Base-by-base conservation (phyloP, 192 early-diverging fungal genomes). In the Coemansia reversa region DNA sequence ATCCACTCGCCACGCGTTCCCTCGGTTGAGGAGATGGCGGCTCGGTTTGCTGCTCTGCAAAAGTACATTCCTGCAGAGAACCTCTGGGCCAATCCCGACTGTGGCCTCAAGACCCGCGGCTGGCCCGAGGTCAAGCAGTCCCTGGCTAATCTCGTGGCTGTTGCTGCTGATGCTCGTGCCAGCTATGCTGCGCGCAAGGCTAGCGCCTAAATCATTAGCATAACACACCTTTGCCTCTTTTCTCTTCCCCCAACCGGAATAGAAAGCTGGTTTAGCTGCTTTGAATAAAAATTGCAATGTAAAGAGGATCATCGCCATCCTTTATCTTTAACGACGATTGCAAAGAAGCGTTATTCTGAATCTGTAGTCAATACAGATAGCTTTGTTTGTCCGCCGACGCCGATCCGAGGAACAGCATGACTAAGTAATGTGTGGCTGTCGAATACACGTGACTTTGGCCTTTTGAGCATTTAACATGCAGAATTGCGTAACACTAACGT, bases 1-100 rank as follows among this genome's bases (percentile, higher is more conserved):
- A 98, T 98, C 69, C 97, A 98, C 89, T 94, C 94, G 67, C 95
- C 94, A 48, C 92, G 97, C 83, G 93, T 98, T 19, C 93, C 96
- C 45, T 87, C 90, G 39, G 78, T 81, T 23, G 85, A 87, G 49
- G 97, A 98, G 84, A 96, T 98, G 93, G 84, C 84, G 51, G 85
- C 86, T 23, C 91, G 93, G 60, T 84, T 94, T 50, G 79, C 83
- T 50, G 88, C 86, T 51, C 92, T 97, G 86, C 84, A 92, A 67
- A 87, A 89, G 83, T 93, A 94, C 84, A 81, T 98, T 24, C 84
- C 90, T 24, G 72, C 82, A 24, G 83, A 91, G 42, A 84, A 91
- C 58, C 75, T 97, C 19, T 98, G 96, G 96, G 88, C 93, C 66
- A 98, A 98, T 88, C 96, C 96, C 27, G 96, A 98, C 83, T 98